phyloP scores from a whole-genome alignment of 768 basidiomycete species.

The Saitozyma sp. region DNA sequence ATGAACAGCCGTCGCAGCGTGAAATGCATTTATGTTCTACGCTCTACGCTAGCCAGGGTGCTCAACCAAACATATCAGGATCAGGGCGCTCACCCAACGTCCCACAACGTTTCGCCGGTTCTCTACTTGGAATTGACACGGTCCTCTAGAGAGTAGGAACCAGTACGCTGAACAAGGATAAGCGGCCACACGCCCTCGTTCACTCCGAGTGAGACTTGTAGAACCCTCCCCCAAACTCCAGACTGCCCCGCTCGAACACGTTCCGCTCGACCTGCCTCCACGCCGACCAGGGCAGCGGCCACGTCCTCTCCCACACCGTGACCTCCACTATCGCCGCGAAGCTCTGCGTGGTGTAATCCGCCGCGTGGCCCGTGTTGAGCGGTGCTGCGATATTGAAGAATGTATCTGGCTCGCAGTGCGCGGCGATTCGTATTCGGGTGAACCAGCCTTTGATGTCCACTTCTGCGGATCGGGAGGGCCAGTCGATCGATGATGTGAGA shows the following conservation, averaged over 20 bases:
- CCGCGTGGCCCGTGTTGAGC: conserved; percentile 24
- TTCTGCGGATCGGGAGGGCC: conserved; percentile 9
- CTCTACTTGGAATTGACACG: no score
- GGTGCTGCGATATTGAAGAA: conserved; percentile 36
- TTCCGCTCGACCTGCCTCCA: conserved; percentile 21
- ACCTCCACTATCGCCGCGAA: conserved; percentile 28
- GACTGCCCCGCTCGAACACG: conserved; percentile 22
- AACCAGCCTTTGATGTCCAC: conserved; percentile 38
- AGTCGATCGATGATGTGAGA: conserved; percentile 19
- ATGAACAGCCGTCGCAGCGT: no score
- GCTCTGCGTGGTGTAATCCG: conserved; percentile 27
- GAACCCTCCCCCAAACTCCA: conserved; percentile 37
- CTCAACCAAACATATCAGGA: no score
- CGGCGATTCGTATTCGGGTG: conserved; percentile 15
- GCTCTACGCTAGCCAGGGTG: no score
- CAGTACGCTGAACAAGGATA: neutral
- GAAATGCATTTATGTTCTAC: no score
- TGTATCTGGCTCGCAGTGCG: conserved; percentile 13
- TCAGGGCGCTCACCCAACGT: no score
- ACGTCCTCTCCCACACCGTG: conserved; percentile 19
- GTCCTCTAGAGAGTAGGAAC: no score
- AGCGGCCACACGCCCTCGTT: neutral
- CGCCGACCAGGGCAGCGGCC: conserved; percentile 15
- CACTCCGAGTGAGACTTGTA: conserved; percentile 26
- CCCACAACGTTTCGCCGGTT: no score